Conservation (phyloP, 768 basidiomycete genomes). For the Austroboletus eburneus region DNA sequence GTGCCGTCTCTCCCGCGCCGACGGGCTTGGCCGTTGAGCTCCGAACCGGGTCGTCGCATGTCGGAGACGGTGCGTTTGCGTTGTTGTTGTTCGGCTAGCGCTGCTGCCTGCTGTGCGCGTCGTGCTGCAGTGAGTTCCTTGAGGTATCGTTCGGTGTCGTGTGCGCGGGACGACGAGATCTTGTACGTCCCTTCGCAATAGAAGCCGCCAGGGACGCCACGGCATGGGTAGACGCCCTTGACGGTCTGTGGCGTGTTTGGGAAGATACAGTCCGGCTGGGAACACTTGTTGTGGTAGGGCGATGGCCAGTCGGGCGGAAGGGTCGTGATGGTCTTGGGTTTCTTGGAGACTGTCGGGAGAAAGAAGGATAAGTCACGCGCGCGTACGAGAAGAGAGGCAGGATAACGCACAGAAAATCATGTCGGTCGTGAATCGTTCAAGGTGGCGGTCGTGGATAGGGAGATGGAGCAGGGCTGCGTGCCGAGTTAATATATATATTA, state of each 20-base stretch:
- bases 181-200: slow-evolving; percentile 34
- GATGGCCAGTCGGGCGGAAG: slow-evolving; percentile 35
- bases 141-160: slow-evolving; percentile 31
- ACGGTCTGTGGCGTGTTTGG: slow-evolving; percentile 28
- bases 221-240: slow-evolving; percentile 32
- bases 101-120: slow-evolving; percentile 4
- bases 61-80: slow-evolving; percentile 27
- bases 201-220: slow-evolving; percentile 32
- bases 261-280: slow-evolving; percentile 29
- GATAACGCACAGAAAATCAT: slow-evolving; percentile 31
- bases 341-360: slow-evolving; percentile 26
- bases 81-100: slow-evolving; percentile 27
- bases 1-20: slow-evolving; percentile 15
- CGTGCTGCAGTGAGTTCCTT: slow-evolving; percentile 23
- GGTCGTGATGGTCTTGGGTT: slow-evolving; percentile 21
- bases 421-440: slow-evolving; percentile 10
- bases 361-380: too few relatives aligned
- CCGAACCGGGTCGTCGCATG: slow-evolving; percentile 15
- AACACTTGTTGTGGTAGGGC: slow-evolving; percentile 35
- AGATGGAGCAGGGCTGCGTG: not conserved
- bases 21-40: slow-evolving; percentile 12
- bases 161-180: slow-evolving; percentile 30
- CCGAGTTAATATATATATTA: slow-evolving; percentile 14
- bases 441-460: not conserved
- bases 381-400: not conserved